These are phyloP conservation scores for Brassica balearica DNA, from an alignment of 441 rosid species.

Conservation along the genomic window DNA sequence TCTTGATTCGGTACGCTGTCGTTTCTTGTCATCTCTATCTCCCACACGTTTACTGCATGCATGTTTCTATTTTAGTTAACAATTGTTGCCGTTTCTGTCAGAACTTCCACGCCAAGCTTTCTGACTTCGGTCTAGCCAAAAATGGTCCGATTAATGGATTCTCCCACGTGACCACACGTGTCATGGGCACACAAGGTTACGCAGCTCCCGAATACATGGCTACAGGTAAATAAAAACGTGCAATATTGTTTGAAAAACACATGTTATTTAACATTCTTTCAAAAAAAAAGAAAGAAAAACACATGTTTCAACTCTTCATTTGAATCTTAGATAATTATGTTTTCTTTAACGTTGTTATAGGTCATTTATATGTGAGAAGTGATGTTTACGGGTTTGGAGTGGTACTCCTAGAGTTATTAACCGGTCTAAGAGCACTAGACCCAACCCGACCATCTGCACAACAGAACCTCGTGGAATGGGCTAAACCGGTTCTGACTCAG, in stretches of 20 bases:
- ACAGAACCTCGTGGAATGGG: conserved; percentile 70
- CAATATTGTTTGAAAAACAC: neutral
- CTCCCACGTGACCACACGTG: conserved; percentile 75
- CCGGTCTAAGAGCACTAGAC: conserved; percentile 76
- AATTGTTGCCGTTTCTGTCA: conserved; percentile 33
- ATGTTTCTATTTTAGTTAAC: conserved; percentile 10
- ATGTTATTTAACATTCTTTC: neutral
- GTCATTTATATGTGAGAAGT: conserved; percentile 82
- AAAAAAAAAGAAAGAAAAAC: neutral
- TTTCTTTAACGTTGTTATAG: conserved; percentile 42
- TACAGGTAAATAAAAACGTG: conserved; percentile 55
- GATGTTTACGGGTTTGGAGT: conserved; percentile 96
- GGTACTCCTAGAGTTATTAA: conserved; percentile 74
- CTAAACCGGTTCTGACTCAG: conserved; percentile 52
- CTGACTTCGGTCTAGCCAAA: conserved; percentile 90
- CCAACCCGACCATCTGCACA: conserved; percentile 52
- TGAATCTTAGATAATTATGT: neutral
- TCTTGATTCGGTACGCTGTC: conserved; percentile 64
- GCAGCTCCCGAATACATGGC: conserved; percentile 90
- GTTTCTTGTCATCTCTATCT: neutral
- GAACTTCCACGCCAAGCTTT: conserved; percentile 77
- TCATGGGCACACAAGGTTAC: conserved; percentile 85
- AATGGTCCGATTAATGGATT: conserved; percentile 72
- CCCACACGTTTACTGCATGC: conserved; percentile 10
- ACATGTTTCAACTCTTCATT: neutral